Evolutionary conservation across 1,139 yeast species (phyloP).

Genomic region (Geotrichum aggregatum): DNA sequence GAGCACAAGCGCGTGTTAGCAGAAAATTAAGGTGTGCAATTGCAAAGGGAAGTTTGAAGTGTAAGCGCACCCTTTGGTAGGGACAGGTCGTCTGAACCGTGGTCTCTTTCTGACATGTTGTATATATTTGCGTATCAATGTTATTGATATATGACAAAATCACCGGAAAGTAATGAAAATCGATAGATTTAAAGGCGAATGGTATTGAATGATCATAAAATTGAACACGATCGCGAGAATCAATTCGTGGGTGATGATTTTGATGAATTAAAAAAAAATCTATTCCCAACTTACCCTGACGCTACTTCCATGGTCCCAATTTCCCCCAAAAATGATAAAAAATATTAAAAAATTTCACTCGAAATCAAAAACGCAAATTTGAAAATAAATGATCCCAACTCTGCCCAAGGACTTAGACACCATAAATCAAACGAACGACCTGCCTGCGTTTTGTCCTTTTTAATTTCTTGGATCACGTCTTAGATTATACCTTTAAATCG

Average conservation of each 20-base stretch:
- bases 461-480: no score
- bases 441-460: no score
- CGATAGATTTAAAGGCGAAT: neutral
- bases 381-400: neutral
- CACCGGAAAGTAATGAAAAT: neutral
- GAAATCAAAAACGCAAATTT: neutral
- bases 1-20: neutral
- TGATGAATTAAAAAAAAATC: neutral
- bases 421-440: no score
- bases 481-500: no score
- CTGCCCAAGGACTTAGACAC: no score
- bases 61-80: conserved; percentile 18
- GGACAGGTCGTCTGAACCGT: conserved; percentile 20
- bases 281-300: neutral
- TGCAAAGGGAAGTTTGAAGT: no score
- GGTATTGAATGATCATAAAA: neutral
- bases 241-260: no score
- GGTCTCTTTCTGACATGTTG: conserved; percentile 20
- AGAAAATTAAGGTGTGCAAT: no score
- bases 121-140: neutral
- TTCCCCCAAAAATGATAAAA: no score
- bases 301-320: neutral
- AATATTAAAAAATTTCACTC: conserved; percentile 11
- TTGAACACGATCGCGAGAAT: no score
- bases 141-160: neutral